Conservation (phyloP, 148 eudicot species). For the Rhododendron williamsianum region DNA sequence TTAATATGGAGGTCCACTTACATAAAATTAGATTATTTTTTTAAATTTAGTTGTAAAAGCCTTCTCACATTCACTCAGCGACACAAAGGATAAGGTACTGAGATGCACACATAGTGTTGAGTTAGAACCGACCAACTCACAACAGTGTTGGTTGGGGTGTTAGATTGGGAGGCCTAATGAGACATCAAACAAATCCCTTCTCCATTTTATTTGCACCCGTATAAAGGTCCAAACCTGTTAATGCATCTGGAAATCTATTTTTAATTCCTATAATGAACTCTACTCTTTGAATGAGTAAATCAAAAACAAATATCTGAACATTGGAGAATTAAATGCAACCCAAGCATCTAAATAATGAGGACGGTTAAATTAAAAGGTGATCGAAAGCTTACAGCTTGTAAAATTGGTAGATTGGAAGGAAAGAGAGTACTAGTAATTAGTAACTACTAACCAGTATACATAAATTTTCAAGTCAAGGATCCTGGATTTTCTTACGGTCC, state of each 20-base stretch:
- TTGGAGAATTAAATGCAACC: not conserved
- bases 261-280: not conserved
- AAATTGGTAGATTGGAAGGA: not conserved
- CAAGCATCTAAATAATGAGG: not conserved
- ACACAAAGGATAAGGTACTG: too few species aligned
- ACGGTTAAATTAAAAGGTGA: not conserved
- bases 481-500: too few species aligned
- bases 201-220: not conserved
- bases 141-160: not conserved
- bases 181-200: not conserved
- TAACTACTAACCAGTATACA: not conserved
- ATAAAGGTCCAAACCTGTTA: not conserved
- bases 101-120: too few species aligned
- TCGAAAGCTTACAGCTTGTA: not conserved
- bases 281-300: not conserved
- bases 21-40: too few species aligned
- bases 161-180: not conserved
- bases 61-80: too few species aligned
- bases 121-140: not conserved
- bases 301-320: not conserved
- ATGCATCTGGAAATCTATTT: not conserved
- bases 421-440: not conserved
- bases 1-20: too few species aligned
- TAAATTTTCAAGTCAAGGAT: too few species aligned
- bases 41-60: too few species aligned